These are phyloP conservation scores for Limtongia smithiae DNA, from an alignment of 805 yeast species.

Conservation along the genomic window DNA sequence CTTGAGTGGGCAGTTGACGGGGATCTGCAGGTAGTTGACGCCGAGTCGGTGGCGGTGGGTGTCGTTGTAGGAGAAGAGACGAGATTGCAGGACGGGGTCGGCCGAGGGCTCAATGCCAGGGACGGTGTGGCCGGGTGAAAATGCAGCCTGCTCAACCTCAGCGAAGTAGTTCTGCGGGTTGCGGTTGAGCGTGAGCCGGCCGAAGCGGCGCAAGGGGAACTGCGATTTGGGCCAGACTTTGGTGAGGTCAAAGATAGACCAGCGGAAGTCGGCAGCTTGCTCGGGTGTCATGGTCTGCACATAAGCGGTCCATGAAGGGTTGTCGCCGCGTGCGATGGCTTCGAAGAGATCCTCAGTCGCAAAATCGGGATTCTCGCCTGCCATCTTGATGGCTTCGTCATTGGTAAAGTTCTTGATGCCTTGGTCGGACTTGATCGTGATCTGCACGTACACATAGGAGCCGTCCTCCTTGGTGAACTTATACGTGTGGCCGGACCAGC, in stretches of 20 bases:
- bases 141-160: constrained; percentile 57
- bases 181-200: constrained; percentile 51
- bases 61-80: constrained; percentile 72
- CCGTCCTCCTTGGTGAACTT: constrained; percentile 53
- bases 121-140: constrained; percentile 68
- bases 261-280: constrained; percentile 51
- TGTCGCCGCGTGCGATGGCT: constrained; percentile 48
- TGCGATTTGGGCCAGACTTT: constrained; percentile 57
- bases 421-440: constrained; percentile 51
- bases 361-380: constrained; percentile 52
- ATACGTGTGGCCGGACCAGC: constrained; percentile 63
- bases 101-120: constrained; percentile 75
- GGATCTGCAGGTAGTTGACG: constrained; percentile 61
- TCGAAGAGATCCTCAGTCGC: constrained; percentile 45
- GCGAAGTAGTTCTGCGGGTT: constrained; percentile 55
- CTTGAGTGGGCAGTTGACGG: constrained; percentile 59
- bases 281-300: constrained; percentile 59
- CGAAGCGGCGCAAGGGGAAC: constrained; percentile 55
- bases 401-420: constrained; percentile 47
- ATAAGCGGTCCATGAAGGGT: constrained; percentile 51
- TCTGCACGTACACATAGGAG: constrained; percentile 52
- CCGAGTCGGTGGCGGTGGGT: constrained; percentile 77
- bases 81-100: constrained; percentile 73
- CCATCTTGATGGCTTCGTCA: constrained; percentile 47
- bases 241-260: constrained; percentile 52